Conservation (phyloP, 352 stramenopile genomes). For the Globisporangium mamillatum region DNA sequence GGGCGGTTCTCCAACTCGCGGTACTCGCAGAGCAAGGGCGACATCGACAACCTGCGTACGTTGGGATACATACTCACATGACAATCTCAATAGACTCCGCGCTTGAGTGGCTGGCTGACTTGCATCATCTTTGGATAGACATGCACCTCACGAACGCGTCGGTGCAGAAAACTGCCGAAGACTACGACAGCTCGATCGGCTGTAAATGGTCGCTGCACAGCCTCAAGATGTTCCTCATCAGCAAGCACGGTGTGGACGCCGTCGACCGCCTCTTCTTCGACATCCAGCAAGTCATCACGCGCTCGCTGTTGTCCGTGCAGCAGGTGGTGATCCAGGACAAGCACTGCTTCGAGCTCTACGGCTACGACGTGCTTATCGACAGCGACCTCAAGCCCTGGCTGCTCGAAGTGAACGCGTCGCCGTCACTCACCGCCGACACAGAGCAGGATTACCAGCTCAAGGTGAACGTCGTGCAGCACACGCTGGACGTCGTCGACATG, state of each 20-base stretch:
- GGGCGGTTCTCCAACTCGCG: conserved; percentile 54
- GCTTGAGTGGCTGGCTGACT: not conserved
- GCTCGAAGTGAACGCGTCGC: conserved; percentile 84
- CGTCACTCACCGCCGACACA: conserved; percentile 54
- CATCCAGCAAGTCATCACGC: conserved; percentile 85
- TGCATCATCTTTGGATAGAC: conserved; percentile 28
- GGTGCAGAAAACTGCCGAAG: conserved; percentile 84
- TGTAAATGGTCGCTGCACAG: conserved; percentile 63
- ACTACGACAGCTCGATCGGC: conserved; percentile 67
- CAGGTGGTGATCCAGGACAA: conserved; percentile 85
- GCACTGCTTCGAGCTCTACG: conserved; percentile 90
- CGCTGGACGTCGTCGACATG: conserved; percentile 86
- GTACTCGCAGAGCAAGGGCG: conserved; percentile 24
- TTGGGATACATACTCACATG: not conserved
- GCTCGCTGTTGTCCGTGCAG: conserved; percentile 83
- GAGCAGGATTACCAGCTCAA: conserved; percentile 86
- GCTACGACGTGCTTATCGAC: conserved; percentile 90
- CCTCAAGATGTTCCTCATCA: conserved; percentile 65
- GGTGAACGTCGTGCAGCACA: conserved; percentile 82
- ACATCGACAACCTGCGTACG: conserved; percentile 34
- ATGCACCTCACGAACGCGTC: conserved; percentile 95
- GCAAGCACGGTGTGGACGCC: conserved; percentile 60
- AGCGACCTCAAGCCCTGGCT: conserved; percentile 81
- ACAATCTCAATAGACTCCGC: not conserved
- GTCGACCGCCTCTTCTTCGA: conserved; percentile 70